Evolutionary conservation across 768 basidiomycete species (phyloP), one percentile per base, ranked within the genome.

Genomic region (Rhodotorula graminis): DNA sequence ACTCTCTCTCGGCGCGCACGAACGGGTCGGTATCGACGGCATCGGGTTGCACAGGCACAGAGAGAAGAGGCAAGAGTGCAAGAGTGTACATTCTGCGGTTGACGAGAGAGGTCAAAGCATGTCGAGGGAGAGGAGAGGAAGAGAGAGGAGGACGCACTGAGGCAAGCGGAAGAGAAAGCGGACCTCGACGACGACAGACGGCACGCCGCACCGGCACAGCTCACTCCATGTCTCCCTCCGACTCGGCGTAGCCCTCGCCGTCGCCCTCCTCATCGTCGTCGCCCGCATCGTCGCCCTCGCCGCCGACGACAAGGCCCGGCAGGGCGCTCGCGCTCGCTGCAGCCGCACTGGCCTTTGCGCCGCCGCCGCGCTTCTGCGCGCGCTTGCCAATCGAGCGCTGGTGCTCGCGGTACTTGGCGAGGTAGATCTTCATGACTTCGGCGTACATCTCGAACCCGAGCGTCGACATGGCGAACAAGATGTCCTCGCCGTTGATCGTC

Each of bases 401-500:
- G 53, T 69, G 66, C 61, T 72, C 76, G 42, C 78, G 63, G 56
- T 78, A 78, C 60, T 95, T 95, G 10, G 93, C 88, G 58, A 98
- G 82, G 82, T 96, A 92, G 64, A 97, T 91, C 82, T 91, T 92
- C 68, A 96, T 83, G 49, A 90, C 90, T 83, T 93, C 91, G 61
- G 89, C 65, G 58, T 97, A 96, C 78, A 95, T 90, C 76, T 96
- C 94, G 78, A 96, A 96, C 33, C 95, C 95, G 31, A 98, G 85
- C 50, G 89, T 86, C 49, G 86, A 83, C 92, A 97, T 93, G n/a
- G 93, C 93, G 76, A 92, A 90, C 68, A 98, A 82, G 59, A 98
- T 94, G 81, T 98, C 95, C 84, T 98, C 94, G 37, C 95, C 95
- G 21, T 92, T 93, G 57, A 97, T 93, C 70, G 95, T 98, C 84